A percentile compares a stretch with the other conserved stretches of the same genome.
These are phyloP conservation scores for Heterobasidion irregulare DNA, from an alignment of 1,284 basidiomycete species.

Conservation along the genomic window DNA sequence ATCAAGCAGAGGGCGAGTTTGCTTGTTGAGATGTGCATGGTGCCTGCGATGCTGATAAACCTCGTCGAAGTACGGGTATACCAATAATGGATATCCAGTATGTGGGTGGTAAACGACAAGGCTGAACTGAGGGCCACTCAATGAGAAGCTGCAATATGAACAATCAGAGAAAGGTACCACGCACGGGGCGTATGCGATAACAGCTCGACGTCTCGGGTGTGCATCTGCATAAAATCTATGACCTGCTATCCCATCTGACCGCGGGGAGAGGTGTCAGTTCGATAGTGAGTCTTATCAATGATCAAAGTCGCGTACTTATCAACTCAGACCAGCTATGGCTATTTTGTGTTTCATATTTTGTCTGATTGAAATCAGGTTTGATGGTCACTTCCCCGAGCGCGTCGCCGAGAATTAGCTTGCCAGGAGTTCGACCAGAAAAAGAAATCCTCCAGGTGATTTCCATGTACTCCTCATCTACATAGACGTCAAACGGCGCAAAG, in stretches of 20 bases:
- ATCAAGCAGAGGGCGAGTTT: background rate
- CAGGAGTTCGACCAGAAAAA: background rate
- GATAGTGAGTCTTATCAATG: too few species aligned
- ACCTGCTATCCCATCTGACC: background rate
- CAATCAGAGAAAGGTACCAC: background rate
- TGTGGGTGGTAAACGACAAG: background rate
- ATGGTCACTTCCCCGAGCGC: too few species aligned
- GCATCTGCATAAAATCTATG: background rate
- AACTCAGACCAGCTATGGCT: background rate
- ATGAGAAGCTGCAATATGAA: background rate
- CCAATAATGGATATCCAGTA: background rate
- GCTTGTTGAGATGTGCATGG: background rate
- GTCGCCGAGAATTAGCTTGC: too few species aligned
- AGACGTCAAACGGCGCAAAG: too few species aligned
- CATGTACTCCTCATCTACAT: background rate
- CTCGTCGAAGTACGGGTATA: background rate
- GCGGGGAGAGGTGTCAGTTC: background rate
- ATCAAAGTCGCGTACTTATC: background rate
- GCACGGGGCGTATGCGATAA: background rate
- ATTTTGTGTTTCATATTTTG: background rate
- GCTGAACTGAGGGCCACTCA: background rate
- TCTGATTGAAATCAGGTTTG: background rate
- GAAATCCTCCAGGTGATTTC: background rate
- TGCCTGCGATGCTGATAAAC: background rate
- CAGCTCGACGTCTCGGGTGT: background rate